Evolutionary conservation across 1,284 basidiomycete genomes (phyloP).

Genomic region (Athelia sp.): DNA sequence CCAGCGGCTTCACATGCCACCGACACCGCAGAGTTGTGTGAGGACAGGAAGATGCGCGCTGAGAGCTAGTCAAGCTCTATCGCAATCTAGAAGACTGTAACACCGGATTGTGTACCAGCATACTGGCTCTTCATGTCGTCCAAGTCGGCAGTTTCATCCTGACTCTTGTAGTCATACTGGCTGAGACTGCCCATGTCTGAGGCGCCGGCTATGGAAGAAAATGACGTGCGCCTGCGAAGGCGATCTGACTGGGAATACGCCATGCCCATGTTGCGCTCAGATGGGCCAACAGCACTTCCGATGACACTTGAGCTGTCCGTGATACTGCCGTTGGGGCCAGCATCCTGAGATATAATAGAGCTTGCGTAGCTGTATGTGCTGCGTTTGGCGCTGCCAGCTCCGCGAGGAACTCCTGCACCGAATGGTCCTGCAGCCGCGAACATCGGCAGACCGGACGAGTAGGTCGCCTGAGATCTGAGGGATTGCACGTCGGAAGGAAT

Average conservation of each 20-base stretch:
- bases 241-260: slow-evolving; percentile 81
- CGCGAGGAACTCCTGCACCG: slow-evolving; percentile 56
- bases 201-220: slow-evolving; percentile 71
- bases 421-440: slow-evolving; percentile 71
- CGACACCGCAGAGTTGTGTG: too few species aligned
- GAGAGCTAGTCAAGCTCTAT: too few species aligned
- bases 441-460: slow-evolving; percentile 85
- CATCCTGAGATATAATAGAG: slow-evolving; percentile 88
- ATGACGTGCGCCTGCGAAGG: slow-evolving; percentile 62
- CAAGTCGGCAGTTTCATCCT: slow-evolving; percentile 69
- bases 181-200: slow-evolving; percentile 74
- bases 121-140: slow-evolving; percentile 86
- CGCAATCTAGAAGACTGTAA: slow-evolving; percentile 65
- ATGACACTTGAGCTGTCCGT: slow-evolving; percentile 59
- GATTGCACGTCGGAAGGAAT: slow-evolving; percentile 95
- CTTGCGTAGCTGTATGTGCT: slow-evolving; percentile 84
- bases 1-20: too few species aligned
- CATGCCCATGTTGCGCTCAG: slow-evolving; percentile 37
- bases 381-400: slow-evolving; percentile 59
- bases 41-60: too few species aligned
- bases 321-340: slow-evolving; percentile 49
- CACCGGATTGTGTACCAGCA: slow-evolving; percentile 73
- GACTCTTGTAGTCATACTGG: slow-evolving; percentile 83
- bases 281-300: slow-evolving; percentile 31
- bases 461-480: slow-evolving; percentile 90